phyloP scores from a whole-genome alignment of 169 alveolate genomes.

The Neospora caninum region DNA sequence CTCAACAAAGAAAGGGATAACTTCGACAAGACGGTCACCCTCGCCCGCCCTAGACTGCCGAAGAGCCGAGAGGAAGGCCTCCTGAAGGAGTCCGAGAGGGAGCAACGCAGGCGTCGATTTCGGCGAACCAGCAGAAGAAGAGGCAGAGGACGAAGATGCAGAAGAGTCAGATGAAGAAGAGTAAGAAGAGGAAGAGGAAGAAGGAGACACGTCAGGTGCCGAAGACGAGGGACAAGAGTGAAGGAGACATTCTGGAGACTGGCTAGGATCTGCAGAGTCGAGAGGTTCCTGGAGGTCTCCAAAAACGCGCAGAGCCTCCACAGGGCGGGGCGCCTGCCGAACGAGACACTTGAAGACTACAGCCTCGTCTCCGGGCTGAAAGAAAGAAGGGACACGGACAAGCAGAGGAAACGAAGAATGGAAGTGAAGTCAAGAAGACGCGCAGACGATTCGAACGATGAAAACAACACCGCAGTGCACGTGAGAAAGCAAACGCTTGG shows the following conservation, averaged over 20 bases:
- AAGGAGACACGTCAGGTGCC: not conserved
- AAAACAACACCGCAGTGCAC: no score
- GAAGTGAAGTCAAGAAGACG: not conserved
- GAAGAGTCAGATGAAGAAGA: not conserved
- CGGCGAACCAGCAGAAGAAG: not conserved
- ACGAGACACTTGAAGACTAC: not conserved
- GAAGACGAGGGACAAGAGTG: not conserved
- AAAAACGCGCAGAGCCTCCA: not conserved
- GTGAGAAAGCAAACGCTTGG: not conserved
- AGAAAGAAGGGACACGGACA: not conserved
- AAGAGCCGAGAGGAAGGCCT: not conserved
- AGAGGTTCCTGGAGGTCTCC: not conserved
- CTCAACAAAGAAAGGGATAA: not conserved
- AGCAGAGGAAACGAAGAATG: not conserved
- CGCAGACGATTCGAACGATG: not conserved
- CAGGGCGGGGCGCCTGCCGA: not conserved
- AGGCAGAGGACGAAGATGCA: not conserved
- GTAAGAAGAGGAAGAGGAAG: no score
- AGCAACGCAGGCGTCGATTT: not conserved
- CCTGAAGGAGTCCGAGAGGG: not conserved
- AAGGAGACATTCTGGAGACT: no score
- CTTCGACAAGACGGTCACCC: not conserved
- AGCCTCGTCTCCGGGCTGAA: constrained; percentile 18
- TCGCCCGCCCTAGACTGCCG: not conserved
- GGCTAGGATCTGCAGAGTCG: not conserved